Conservation (phyloP, 1,139 yeast species). For the Geotrichum australiense region DNA sequence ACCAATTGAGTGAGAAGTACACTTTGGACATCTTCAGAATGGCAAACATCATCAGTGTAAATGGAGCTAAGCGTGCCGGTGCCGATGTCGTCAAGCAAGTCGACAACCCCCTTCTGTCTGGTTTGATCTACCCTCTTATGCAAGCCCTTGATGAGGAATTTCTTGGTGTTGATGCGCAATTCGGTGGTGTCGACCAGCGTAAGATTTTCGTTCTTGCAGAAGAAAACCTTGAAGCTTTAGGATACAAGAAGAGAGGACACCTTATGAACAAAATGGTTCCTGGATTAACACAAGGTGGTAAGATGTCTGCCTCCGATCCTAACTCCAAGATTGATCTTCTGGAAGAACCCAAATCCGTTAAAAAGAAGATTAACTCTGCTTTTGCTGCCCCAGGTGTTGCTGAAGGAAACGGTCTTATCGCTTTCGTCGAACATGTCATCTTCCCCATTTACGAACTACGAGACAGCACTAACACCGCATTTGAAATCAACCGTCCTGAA, state of each 20-base stretch:
- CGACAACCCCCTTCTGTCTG: conserved; percentile 84
- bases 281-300: conserved; percentile 91
- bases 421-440: conserved; percentile 77
- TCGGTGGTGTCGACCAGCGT: conserved; percentile 99
- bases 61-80: conserved; percentile 98
- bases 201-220: conserved; percentile 96
- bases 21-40: conserved; percentile 83
- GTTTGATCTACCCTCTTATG: conserved; percentile 95
- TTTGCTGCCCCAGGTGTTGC: conserved; percentile 94
- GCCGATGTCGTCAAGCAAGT: conserved; percentile 99
- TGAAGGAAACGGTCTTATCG: conserved; percentile 81
- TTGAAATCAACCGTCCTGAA: conserved; percentile 85
- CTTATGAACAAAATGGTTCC: conserved; percentile 99
- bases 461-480: conserved; percentile 42
- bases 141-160: conserved; percentile 96
- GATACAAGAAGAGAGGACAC: conserved; percentile 96
- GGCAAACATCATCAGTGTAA: conserved; percentile 78
- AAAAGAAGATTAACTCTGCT: conserved; percentile 87
- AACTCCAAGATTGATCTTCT: conserved; percentile 90
- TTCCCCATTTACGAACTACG: conserved; percentile 81
- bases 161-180: conserved; percentile 85
- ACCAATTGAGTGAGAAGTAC: conserved; percentile 71
- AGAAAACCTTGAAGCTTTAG: conserved; percentile 77
- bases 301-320: conserved; percentile 99
- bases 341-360: conserved; percentile 81